Evolutionary conservation across 768 basidiomycete genomes (phyloP).

Genomic region (Lyophyllum shimeji): DNA sequence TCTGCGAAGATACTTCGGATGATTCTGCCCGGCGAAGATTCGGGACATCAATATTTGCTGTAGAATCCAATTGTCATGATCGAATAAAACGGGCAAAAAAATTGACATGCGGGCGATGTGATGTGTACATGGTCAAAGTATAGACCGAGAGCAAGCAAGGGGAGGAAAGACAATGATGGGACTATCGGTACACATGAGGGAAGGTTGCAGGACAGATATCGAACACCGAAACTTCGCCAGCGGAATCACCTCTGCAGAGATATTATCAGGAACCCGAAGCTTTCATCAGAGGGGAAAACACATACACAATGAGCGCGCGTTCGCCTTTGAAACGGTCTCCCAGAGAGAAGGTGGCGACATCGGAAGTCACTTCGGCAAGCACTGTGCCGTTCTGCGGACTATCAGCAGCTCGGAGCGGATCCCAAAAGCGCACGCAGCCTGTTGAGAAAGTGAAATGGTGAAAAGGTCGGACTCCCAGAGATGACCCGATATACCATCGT

Average conservation of each 20-base stretch:
- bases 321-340: slow-evolving; percentile 56
- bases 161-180: background rate
- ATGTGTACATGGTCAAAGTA: no score
- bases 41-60: no score
- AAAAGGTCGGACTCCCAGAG: background rate
- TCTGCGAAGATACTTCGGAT: no score
- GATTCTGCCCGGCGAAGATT: no score
- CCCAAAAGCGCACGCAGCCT: slow-evolving; percentile 77
- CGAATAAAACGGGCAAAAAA: no score
- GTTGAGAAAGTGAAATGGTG: slow-evolving; percentile 9
- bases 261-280: background rate
- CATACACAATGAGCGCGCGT: slow-evolving; percentile 60
- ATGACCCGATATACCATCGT: slow-evolving; percentile 50
- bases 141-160: background rate
- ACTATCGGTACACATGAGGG: slow-evolving; percentile 8
- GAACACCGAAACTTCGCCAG: slow-evolving; percentile 49
- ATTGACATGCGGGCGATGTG: no score
- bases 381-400: slow-evolving; percentile 43
- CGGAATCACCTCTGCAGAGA: slow-evolving; percentile 43
- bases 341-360: slow-evolving; percentile 57
- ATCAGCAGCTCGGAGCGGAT: slow-evolving; percentile 42
- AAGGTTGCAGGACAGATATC: slow-evolving; percentile 19
- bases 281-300: slow-evolving; percentile 13
- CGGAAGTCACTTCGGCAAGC: slow-evolving; percentile 53
- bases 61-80: no score